Evolutionary conservation across 768 basidiomycete species (phyloP).

Genomic region (Mycena amicta): DNA sequence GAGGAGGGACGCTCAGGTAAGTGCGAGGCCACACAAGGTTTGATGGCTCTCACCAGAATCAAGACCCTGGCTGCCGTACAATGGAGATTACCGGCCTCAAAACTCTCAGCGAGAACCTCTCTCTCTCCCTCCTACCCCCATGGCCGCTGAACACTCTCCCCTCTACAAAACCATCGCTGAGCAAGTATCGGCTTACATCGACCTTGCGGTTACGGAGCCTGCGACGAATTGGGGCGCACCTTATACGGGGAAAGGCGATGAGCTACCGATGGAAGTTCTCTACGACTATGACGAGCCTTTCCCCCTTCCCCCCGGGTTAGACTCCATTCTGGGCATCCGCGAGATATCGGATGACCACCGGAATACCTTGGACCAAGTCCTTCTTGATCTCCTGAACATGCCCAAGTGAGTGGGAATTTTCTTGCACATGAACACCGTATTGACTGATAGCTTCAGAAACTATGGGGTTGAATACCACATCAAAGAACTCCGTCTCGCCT

Average conservation of each 20-base stretch:
- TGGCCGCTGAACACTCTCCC: slow-evolving; percentile 13
- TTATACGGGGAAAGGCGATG: not conserved
- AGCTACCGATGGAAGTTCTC: slow-evolving; percentile 8
- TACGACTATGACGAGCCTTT: slow-evolving; percentile 11
- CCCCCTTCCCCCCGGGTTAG: slow-evolving; percentile 12
- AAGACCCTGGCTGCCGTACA: no score
- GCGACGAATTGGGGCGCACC: slow-evolving; percentile 1
- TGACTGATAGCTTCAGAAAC: slow-evolving; percentile 2
- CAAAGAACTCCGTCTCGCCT: slow-evolving; percentile 12
- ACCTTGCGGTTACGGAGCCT: slow-evolving; percentile 13
- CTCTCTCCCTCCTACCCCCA: slow-evolving; percentile 5
- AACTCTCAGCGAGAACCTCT: no score
- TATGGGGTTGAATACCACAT: not conserved
- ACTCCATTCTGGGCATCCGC: slow-evolving; percentile 8
- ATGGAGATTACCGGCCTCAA: no score
- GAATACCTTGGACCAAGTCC: slow-evolving; percentile 3
- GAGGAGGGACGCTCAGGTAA: no score
- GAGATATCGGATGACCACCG: slow-evolving; percentile 12
- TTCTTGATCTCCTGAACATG: slow-evolving; percentile 8
- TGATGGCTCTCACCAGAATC: no score
- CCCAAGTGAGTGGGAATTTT: slow-evolving; percentile 3
- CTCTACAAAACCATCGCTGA: slow-evolving; percentile 15
- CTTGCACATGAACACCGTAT: not conserved
- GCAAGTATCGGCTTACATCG: slow-evolving; percentile 15
- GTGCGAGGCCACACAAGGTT: no score